Conservation (phyloP, 2,329 filamentous ascomycete species). For the Verticillium klebahnii region DNA sequence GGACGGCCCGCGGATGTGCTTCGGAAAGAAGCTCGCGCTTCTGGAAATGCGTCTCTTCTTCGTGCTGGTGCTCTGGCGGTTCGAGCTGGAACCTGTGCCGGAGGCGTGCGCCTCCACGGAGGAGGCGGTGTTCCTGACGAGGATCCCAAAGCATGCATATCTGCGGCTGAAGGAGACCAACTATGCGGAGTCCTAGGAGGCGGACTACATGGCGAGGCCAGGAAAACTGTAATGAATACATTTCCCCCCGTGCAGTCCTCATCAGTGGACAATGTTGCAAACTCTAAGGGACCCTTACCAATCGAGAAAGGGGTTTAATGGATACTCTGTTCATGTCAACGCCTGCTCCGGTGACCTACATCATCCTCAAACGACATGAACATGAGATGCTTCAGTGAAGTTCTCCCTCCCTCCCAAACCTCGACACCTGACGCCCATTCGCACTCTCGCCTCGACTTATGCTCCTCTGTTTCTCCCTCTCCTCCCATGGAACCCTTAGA, state of each 20-base stretch:
- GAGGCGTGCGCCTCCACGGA: constrained; percentile 13
- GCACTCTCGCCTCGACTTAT: background rate
- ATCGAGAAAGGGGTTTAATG: no score
- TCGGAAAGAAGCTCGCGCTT: constrained; percentile 20
- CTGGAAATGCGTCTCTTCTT: constrained; percentile 21
- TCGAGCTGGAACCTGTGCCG: constrained; percentile 14
- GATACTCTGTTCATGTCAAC: no score
- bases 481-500: constrained; percentile 2
- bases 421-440: background rate
- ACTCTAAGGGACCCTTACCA: no score
- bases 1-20: constrained; percentile 19
- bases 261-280: no score
- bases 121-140: constrained; percentile 17
- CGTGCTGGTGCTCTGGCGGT: constrained; percentile 21
- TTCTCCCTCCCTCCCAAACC: background rate
- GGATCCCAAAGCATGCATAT: constrained; percentile 20
- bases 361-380: no score
- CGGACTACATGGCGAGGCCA: background rate
- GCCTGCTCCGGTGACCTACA: no score
- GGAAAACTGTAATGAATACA: no score
- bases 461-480: background rate
- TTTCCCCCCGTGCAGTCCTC: no score
- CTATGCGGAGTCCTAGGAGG: background rate
- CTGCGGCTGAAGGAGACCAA: constrained; percentile 15
- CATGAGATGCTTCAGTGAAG: background rate